Evolutionary conservation across 805 yeast species (phyloP), one percentile per base, ranked within the genome.

Genomic region (Yamadazyma sp.): DNA sequence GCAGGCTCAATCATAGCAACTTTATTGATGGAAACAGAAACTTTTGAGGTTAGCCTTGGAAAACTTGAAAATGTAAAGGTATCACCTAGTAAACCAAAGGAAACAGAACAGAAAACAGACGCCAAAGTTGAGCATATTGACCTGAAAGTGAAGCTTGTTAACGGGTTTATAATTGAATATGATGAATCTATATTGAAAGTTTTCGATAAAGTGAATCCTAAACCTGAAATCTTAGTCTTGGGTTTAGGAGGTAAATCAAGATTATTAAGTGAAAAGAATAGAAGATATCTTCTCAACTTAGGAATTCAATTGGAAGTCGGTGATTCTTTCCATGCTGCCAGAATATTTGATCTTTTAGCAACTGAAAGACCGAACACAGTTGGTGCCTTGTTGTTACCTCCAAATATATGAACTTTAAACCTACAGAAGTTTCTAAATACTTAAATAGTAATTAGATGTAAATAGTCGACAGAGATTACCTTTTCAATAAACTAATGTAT

Each of bases 361-460:
- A 83, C 91, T 0, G 95, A 86, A 52, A 66, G 95, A 45, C 86
- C 89, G 0, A 63, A 69, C 17, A 80, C 78, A 21, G 78, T 86
- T n/a, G 88, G 79, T 1, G 93, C 85, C 0, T 59, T 86, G 21
- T 61, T 86, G 31, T 61, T 86, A 27, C 86, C 94, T 15, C 85
- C 91, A 3, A 74, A 80, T 43, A 55, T 78, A 42, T 76, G n/a
- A n/a, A n/a, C n/a, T n/a, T n/a, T n/a, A n/a, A n/a, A n/a, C n/a
- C n/a, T n/a, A n/a, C n/a, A n/a, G n/a, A n/a, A n/a, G n/a, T n/a
- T n/a, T n/a, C n/a, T n/a, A 17, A 18, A 16, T 9, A 21, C n/a
- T 31, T 16, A 12, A 11, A 11, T 31, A 21, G n/a, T 23, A 21
- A n/a, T n/a, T n/a, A n/a, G n/a, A n/a, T n/a, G n/a, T n/a, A n/a